phyloP scores from a whole-genome alignment of 1,284 basidiomycete genomes.

The Paramarasmius palmivorus region DNA sequence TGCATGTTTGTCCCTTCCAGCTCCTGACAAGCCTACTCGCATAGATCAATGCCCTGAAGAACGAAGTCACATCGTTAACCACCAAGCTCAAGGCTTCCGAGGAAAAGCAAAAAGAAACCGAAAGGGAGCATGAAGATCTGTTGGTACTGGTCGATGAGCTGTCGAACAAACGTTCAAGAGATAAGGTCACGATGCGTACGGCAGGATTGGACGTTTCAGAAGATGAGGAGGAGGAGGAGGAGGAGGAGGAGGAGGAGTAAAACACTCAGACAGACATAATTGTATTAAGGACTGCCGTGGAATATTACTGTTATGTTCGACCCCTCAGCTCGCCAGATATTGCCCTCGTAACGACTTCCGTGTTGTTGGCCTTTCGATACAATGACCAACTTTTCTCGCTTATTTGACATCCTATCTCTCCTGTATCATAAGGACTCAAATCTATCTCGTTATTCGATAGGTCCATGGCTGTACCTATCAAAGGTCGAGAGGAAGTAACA shows the following conservation, averaged over 20 bases:
- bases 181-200: slow-evolving; percentile 76
- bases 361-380: too few relatives aligned
- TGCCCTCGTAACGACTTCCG: too few relatives aligned
- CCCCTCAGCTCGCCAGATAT: too few relatives aligned
- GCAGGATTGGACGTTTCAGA: slow-evolving; percentile 88
- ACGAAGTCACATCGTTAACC: slow-evolving; percentile 45
- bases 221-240: slow-evolving; percentile 83
- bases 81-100: slow-evolving; percentile 56
- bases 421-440: too few relatives aligned
- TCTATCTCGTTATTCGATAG: too few relatives aligned
- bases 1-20: background rate
- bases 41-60: slow-evolving; percentile 40
- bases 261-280: too few relatives aligned
- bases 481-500: too few relatives aligned
- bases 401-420: too few relatives aligned
- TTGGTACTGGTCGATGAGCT: slow-evolving; percentile 94
- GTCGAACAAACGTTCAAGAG: slow-evolving; percentile 78
- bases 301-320: too few relatives aligned
- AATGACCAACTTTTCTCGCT: too few relatives aligned
- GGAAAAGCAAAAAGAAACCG: slow-evolving; percentile 73
- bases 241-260: slow-evolving; percentile 52
- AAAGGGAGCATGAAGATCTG: slow-evolving; percentile 94
- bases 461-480: too few relatives aligned
- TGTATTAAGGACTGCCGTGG: too few relatives aligned
- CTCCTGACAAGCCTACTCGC: background rate